Base-by-base conservation (phyloP, 2,329 filamentous ascomycete species). In the Trichoderma sp. region DNA sequence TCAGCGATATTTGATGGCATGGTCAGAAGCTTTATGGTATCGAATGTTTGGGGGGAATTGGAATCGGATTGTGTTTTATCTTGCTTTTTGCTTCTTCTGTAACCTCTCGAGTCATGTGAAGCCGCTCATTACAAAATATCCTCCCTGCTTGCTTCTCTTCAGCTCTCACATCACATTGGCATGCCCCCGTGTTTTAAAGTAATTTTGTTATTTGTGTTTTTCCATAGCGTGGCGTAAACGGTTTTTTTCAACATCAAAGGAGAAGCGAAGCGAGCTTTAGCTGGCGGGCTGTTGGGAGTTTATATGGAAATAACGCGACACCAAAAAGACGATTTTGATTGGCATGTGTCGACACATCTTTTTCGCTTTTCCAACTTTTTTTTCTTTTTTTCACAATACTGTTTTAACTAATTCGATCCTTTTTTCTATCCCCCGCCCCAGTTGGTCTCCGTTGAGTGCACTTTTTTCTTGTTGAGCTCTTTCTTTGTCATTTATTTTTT, bases 151-250 rank as follows among this genome's bases (percentile, higher is more conserved):
- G 30, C 67, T 69, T 68, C 67, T 53, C 67, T 36, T 62, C 57
- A 61, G 67, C 67, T 69, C 67, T 62, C 67, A 36, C 57, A 69
- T 62, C 30, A 61, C 53, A 55, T 61, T 53, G 62, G 61, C 68
- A 71, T 58, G 61, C 61, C 58, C 57, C 32, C 32, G 59, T 70
- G 32, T 28, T 62, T 63, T 70, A 36, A 36, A 71, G 63, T 63
- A 57, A 68, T 65, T 39, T 58, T 58, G 2, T 69, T 65, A 26
- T 71, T 23, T 50, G 36, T 73, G 68, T 39, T 39, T 30, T 65
- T 43, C 15, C 62, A 73, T 74, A 74, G 74, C 74, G 73, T 71
- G 74, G 74, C 74, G 74, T 71, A 75, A 68, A 66, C 50, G 74
- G 70, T 73, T 28, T n/a, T 20, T 34, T 34, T 30, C 11, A n/a